Percentiles rank a stretch among this genome's conserved stretches.
Conservation (phyloP, 179 eudicot genomes). For the Beta lomatogona region DNA sequence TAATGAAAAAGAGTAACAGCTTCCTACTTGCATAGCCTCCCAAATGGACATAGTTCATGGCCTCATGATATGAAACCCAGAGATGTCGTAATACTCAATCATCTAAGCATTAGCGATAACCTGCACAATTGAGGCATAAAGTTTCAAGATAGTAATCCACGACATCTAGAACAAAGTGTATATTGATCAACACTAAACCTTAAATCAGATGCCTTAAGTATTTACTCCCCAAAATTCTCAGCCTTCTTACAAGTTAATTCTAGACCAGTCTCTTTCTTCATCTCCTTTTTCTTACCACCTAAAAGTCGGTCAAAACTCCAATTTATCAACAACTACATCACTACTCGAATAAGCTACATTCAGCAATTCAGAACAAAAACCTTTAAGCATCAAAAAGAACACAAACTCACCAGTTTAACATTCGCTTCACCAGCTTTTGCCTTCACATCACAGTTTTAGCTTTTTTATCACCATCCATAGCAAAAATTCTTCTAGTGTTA, state of each 20-base stretch:
- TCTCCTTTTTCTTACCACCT: constrained; percentile 69
- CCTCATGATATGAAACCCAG: constrained; percentile 87
- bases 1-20: background rate
- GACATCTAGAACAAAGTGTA: background rate
- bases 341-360: too few species aligned
- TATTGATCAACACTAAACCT: background rate
- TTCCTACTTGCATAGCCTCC: constrained; percentile 87
- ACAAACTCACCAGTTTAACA: constrained; percentile 13
- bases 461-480: constrained; percentile 22
- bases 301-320: background rate
- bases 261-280: constrained; percentile 72
- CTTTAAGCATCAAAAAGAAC: too few species aligned
- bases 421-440: background rate
- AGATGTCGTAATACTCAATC: constrained; percentile 91
- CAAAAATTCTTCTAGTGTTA: background rate
- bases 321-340: constrained; percentile 4
- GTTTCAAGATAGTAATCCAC: background rate
- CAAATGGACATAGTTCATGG: constrained; percentile 96
- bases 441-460: constrained; percentile 15
- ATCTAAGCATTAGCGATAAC: constrained; percentile 19
- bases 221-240: constrained; percentile 97
- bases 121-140: constrained; percentile 16
- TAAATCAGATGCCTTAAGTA: constrained; percentile 63
- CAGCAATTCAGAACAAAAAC: too few species aligned
- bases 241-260: constrained; percentile 74